Evolutionary conservation across 2,329 filamentous ascomycete species (phyloP).

Genomic region (Magnaporthales sp.): DNA sequence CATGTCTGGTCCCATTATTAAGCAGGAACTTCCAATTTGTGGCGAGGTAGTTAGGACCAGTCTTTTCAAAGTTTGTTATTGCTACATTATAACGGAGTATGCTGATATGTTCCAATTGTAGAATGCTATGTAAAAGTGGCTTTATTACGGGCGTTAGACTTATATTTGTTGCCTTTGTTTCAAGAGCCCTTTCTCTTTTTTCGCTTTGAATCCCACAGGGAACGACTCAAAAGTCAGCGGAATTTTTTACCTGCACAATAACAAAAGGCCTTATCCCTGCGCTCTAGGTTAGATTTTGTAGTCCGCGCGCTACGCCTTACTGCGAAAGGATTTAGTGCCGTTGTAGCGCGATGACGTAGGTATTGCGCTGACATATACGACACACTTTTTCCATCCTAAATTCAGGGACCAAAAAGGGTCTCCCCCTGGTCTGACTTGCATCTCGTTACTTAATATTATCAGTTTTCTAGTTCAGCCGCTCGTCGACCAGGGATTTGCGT

Average conservation of each 20-base stretch:
- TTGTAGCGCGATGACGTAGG: background rate
- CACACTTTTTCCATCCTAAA: background rate
- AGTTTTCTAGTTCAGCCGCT: background rate
- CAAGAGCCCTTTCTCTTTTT: background rate
- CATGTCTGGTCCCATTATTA: background rate
- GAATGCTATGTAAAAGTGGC: no score
- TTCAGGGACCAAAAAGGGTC: background rate
- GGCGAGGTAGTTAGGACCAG: background rate
- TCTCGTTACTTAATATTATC: no score
- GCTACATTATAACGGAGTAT: no score
- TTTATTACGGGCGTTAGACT: no score
- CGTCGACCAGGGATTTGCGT: no score
- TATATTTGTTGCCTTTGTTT: no score
- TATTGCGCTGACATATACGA: background rate
- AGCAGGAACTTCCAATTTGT: background rate
- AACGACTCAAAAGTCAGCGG: background rate
- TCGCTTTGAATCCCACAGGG: background rate
- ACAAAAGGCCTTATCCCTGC: background rate
- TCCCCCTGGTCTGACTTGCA: background rate
- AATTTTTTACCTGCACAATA: background rate
- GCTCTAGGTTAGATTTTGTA: background rate
- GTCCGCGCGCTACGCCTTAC: background rate
- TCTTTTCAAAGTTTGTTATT: background rate
- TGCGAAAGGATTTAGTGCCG: background rate
- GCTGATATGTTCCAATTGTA: no score